A percentile compares a stretch with the other conserved stretches of the same genome.
Conservation (phyloP, 306 rosid genomes). For the Vicia villosa region DNA sequence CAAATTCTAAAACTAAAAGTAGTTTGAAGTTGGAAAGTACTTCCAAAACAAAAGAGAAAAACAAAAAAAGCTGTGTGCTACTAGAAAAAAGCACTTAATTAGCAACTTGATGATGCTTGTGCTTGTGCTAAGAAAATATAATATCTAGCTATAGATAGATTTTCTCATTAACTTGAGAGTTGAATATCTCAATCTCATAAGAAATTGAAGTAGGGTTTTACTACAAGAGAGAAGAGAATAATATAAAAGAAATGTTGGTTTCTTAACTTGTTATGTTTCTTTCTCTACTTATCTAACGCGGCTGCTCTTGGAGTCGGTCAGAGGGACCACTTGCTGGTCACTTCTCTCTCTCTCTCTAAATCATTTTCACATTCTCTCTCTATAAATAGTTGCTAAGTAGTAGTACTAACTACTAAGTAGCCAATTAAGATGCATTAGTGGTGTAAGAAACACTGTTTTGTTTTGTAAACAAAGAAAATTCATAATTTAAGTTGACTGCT, state of each 20-base stretch:
- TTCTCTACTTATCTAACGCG: constrained; percentile 69
- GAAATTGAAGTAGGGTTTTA: constrained; percentile 5
- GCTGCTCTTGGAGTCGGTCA: constrained; percentile 72
- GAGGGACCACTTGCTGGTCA: constrained; percentile 57
- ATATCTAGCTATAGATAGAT: no score
- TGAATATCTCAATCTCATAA: no score
- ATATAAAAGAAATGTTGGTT: no score
- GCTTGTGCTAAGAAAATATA: constrained; percentile 2
- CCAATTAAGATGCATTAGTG: constrained; percentile 15
- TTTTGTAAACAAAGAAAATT: not conserved
- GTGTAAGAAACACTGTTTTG: not conserved
- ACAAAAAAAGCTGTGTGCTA: constrained; percentile 22
- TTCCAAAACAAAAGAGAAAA: constrained; percentile 32
- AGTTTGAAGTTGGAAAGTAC: constrained; percentile 23
- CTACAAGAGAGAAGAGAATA: constrained; percentile 1
- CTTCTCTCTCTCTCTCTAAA: constrained; percentile 24
- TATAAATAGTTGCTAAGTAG: not conserved
- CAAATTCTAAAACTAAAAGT: constrained; percentile 33
- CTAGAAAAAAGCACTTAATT: constrained; percentile 11
- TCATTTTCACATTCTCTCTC: not conserved
- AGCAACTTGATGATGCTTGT: not conserved
- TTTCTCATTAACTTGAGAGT: no score
- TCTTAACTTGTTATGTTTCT: not conserved
- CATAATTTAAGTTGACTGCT: not conserved
- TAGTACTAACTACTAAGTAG: not conserved